Percentiles rank a stretch among this genome's conserved stretches.
These are phyloP conservation scores for Eutypella sp. DNA, from an alignment of 2,329 filamentous ascomycete genomes.

Conservation along the genomic window DNA sequence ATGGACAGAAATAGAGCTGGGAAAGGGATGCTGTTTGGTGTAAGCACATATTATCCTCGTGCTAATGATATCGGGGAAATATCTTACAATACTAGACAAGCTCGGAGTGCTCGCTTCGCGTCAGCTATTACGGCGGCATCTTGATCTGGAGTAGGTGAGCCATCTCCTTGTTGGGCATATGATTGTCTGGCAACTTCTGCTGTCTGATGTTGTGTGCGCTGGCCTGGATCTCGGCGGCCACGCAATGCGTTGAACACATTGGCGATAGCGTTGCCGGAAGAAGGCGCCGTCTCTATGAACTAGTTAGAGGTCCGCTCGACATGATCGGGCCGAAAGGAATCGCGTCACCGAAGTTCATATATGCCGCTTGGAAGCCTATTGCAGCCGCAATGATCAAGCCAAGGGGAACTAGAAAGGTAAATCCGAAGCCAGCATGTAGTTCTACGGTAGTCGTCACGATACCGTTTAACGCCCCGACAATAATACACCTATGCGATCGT, in stretches of 20 bases:
- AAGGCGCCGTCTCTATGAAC: background rate
- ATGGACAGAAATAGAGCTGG: background rate
- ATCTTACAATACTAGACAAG: background rate
- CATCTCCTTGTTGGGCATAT: background rate
- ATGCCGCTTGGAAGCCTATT: background rate
- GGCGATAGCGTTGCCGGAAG: background rate
- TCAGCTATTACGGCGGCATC: background rate
- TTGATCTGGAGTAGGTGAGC: background rate
- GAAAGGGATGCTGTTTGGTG: background rate
- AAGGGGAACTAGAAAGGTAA: background rate
- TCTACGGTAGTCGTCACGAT: background rate
- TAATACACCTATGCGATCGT: background rate
- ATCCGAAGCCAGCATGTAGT: background rate
- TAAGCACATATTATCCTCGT: background rate
- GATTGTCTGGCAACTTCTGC: background rate
- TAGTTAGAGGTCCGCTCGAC: background rate
- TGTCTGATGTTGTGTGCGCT: background rate
- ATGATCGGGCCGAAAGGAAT: background rate
- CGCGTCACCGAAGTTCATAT: background rate
- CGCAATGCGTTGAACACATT: background rate
- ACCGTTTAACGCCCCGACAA: background rate
- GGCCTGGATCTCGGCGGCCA: background rate
- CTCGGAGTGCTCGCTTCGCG: background rate
- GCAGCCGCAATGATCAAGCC: background rate
- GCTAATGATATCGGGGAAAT: background rate